These are phyloP conservation scores for Neurospora intermedia DNA, from an alignment of 495 filamentous ascomycete species.

Conservation along the genomic window DNA sequence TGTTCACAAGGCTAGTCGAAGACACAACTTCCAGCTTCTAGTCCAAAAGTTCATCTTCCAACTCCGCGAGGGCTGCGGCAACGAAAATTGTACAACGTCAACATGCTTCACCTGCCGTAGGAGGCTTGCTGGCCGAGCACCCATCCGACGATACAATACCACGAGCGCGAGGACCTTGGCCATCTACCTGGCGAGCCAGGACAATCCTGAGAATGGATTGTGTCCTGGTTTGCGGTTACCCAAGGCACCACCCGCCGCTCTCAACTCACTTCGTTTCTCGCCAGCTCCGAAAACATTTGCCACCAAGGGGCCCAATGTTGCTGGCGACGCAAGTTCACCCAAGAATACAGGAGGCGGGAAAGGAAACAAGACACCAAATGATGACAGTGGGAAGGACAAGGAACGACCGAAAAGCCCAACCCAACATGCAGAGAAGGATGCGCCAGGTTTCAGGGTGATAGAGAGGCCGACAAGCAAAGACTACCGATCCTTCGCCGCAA, in stretches of 20 bases:
- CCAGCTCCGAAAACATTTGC: constrained; percentile 16
- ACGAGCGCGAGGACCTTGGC: constrained; percentile 70
- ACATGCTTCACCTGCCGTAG: constrained; percentile 74
- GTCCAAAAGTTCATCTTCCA: constrained; percentile 64
- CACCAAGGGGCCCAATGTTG: constrained; percentile 1
- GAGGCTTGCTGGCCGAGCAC: constrained; percentile 49
- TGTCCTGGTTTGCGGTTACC: constrained; percentile 46
- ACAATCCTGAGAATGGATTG: constrained; percentile 63
- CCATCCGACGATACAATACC: constrained; percentile 59
- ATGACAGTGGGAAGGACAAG: not conserved
- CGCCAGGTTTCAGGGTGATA: constrained; percentile 16
- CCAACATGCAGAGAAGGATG: constrained; percentile 6
- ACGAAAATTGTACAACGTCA: constrained; percentile 56
- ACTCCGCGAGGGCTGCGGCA: constrained; percentile 71
- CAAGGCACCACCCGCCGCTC: constrained; percentile 26
- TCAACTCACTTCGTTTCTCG: constrained; percentile 27
- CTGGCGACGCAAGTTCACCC: not conserved
- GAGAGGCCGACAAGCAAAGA: constrained; percentile 54
- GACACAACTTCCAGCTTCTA: constrained; percentile 43
- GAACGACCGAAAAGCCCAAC: not conserved
- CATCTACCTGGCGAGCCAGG: constrained; percentile 64
- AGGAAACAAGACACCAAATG: not conserved
- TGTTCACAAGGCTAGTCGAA: constrained; percentile 38
- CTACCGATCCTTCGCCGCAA: constrained; percentile 75
- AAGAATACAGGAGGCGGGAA: constrained; percentile 3